A percentile compares a stretch with the other conserved stretches of the same genome.
Conservation (phyloP, 441 rosid genomes). For the Gossypium gossypioides region DNA sequence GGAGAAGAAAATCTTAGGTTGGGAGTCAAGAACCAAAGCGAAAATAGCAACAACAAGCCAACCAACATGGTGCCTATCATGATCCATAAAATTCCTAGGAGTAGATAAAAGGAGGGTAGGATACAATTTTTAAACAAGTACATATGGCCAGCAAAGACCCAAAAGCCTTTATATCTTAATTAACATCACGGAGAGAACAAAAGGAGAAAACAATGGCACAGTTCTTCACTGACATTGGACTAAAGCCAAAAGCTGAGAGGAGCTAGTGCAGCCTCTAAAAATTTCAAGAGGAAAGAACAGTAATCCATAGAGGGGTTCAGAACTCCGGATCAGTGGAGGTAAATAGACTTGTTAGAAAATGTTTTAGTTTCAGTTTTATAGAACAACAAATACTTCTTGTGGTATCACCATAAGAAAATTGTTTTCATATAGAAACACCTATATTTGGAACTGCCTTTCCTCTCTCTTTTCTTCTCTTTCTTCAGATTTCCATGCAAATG, state of each 20-base stretch:
- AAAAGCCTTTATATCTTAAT: background rate
- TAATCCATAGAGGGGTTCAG: background rate
- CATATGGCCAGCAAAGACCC: background rate
- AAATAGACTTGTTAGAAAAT: background rate
- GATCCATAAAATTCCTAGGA: background rate
- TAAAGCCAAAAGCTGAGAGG: background rate
- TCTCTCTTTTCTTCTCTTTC: background rate
- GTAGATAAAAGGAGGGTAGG: background rate
- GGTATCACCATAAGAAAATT: background rate
- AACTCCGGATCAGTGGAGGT: background rate
- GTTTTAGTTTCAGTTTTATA: background rate
- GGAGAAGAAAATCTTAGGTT: background rate
- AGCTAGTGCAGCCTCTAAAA: background rate
- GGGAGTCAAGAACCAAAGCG: background rate
- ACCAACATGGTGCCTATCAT: background rate
- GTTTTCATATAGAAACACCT: background rate
- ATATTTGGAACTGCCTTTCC: background rate
- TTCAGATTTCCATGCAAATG: background rate
- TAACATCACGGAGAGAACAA: background rate
- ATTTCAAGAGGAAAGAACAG: background rate
- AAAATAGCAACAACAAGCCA: background rate
- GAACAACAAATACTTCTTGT: background rate
- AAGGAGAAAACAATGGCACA: background rate
- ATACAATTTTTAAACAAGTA: background rate
- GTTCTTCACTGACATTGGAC: background rate